Evolutionary conservation across 352 stramenopile genomes (phyloP).

Genomic region (Phytophthora brassicae): DNA sequence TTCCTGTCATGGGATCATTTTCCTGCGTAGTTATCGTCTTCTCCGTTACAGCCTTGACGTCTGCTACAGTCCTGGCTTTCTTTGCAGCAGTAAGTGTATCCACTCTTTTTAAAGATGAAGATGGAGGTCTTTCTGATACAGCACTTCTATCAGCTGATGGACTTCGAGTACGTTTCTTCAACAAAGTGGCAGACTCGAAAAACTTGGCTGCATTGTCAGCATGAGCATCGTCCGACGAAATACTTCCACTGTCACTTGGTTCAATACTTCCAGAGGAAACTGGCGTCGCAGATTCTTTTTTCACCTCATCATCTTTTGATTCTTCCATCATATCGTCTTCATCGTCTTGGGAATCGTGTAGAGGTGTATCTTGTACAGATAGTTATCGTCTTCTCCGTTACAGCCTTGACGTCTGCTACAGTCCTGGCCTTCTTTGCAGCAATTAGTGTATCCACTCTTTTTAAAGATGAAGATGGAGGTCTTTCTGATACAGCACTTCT

Average conservation of each 20-base stretch:
- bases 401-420: slow-evolving; percentile 4
- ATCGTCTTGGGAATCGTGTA: slow-evolving; percentile 43
- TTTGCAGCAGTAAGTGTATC: slow-evolving; percentile 28
- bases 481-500: slow-evolving; percentile 15
- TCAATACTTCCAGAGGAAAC: slow-evolving; percentile 41
- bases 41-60: slow-evolving; percentile 14
- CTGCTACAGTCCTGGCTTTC: slow-evolving; percentile 31
- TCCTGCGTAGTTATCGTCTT: slow-evolving; percentile 14
- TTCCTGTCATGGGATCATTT: slow-evolving; percentile 35
- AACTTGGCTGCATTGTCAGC: slow-evolving; percentile 17
- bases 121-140: slow-evolving; percentile 13
- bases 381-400: slow-evolving; percentile 63
- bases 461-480: slow-evolving; percentile 6
- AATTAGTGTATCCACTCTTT: slow-evolving; percentile 10
- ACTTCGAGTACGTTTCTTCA: slow-evolving; percentile 57
- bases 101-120: slow-evolving; percentile 2
- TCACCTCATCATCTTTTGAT: slow-evolving; percentile 37
- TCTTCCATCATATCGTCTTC: slow-evolving; percentile 39
- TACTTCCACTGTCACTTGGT: slow-evolving; percentile 51
- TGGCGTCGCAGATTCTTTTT: slow-evolving; percentile 40
- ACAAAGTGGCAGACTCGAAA: slow-evolving; percentile 40
- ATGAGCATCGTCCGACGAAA: slow-evolving; percentile 44
- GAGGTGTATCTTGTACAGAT: slow-evolving; percentile 45
- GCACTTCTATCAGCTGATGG: slow-evolving; percentile 27
- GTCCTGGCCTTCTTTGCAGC: slow-evolving; percentile 40